Conservation (phyloP, 2,329 filamentous ascomycete species). For the Fusarium nelsonii region DNA sequence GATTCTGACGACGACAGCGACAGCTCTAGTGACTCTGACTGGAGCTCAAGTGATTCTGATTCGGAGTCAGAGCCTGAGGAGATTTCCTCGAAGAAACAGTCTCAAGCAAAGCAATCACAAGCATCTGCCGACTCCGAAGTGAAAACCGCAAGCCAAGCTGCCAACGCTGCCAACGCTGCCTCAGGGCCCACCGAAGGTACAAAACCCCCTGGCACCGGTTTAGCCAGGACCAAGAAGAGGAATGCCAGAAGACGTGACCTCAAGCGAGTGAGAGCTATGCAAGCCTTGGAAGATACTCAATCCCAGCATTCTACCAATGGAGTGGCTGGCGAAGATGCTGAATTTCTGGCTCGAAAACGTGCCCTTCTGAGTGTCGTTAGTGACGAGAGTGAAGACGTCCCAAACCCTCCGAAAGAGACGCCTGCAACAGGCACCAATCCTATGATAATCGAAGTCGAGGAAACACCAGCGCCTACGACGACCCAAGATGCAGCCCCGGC, state of each 20-base stretch:
- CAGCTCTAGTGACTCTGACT: conserved; percentile 40
- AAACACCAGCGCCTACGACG: conserved; percentile 1
- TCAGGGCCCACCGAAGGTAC: conserved; percentile 15
- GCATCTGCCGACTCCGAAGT: not conserved
- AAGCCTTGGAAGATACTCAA: conserved; percentile 23
- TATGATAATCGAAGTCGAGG: conserved; percentile 17
- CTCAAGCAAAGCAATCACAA: conserved; percentile 6
- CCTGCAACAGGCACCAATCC: not conserved
- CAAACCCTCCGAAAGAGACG: conserved; percentile 5
- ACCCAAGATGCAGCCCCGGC: conserved; percentile 7
- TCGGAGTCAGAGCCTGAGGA: conserved; percentile 54
- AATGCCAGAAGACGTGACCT: conserved; percentile 63
- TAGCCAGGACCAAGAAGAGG: conserved; percentile 62
- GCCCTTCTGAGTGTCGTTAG: conserved; percentile 54
- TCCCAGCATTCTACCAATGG: conserved; percentile 34
- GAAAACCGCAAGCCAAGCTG: conserved; percentile 1
- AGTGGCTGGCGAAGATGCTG: conserved; percentile 36
- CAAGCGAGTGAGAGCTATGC: conserved; percentile 44
- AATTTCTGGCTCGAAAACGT: conserved; percentile 56
- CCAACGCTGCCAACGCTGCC: conserved; percentile 7
- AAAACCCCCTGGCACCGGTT: conserved; percentile 53
- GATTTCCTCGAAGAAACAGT: conserved; percentile 51
- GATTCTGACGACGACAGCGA: conserved; percentile 35
- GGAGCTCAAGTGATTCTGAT: conserved; percentile 43
- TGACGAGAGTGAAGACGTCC: conserved; percentile 26